These are phyloP conservation scores for Antitrichia curtipendula DNA, from an alignment of 225 moss, liverwort and hornwort species.

Conservation along the genomic window DNA sequence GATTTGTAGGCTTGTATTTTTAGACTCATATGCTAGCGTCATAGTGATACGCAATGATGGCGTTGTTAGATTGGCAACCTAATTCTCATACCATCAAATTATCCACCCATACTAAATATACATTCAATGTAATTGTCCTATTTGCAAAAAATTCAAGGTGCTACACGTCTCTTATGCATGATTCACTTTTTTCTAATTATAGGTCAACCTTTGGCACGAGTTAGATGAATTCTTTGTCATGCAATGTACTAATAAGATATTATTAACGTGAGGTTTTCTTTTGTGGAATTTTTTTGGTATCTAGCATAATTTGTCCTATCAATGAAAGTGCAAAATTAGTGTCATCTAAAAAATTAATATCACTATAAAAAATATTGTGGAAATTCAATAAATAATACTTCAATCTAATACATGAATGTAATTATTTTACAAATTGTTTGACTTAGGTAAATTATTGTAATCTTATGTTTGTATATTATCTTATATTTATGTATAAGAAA, in stretches of 20 bases:
- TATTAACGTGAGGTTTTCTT: neutral
- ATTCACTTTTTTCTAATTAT: neutral
- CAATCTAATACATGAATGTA: rapidly evolving
- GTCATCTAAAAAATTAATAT: neutral
- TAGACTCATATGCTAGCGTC: too few species aligned
- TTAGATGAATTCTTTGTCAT: neutral
- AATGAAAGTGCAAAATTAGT: neutral
- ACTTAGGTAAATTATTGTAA: too few species aligned
- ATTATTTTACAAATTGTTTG: too few species aligned
- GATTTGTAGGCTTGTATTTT: too few species aligned
- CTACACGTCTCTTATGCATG: neutral
- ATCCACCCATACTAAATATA: neutral
- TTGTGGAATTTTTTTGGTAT: neutral
- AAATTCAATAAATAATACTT: too few species aligned
- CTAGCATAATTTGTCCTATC: neutral
- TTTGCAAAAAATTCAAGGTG: neutral
- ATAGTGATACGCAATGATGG: rapidly evolving
- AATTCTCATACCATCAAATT: neutral
- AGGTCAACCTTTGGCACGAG: rapidly evolving
- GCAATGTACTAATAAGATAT: neutral
- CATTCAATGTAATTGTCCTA: too few species aligned
- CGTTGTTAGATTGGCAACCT: neutral
- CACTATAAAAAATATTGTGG: neutral
- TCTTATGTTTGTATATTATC: too few species aligned
- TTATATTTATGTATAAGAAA: too few species aligned